Percentiles rank a stretch among this genome's conserved stretches.
phyloP scores from a whole-genome alignment of 75 land plant genomes.

The Pinus albicaulis region DNA sequence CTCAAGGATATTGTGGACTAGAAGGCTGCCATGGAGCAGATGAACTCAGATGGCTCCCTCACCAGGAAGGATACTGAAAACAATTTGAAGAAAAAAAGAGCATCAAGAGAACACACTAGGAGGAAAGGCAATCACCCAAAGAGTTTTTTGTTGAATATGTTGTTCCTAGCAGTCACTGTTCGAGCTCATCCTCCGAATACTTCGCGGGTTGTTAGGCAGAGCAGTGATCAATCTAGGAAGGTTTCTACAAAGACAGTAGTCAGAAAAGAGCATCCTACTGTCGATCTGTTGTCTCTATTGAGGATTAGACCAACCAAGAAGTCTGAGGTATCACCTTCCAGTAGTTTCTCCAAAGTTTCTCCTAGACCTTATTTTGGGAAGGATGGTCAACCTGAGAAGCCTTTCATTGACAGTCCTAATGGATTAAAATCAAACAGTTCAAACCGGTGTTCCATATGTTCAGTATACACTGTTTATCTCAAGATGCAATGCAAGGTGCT shows the following conservation, averaged over 20 bases:
- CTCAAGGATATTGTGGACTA: slow-evolving; percentile 56
- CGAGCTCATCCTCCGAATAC: background rate
- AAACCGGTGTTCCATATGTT: background rate
- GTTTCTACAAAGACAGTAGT: background rate
- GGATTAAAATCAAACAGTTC: background rate
- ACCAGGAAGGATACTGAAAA: background rate
- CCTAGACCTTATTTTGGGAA: background rate
- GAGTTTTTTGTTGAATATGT: slow-evolving; percentile 9
- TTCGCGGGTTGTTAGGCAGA: background rate
- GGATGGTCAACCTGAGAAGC: background rate
- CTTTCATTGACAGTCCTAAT: background rate
- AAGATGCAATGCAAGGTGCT: slow-evolving; percentile 7
- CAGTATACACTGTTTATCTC: slow-evolving; percentile 6
- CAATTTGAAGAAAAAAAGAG: background rate
- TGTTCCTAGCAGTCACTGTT: background rate
- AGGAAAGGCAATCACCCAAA: background rate
- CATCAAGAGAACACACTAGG: background rate
- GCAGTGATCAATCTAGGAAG: background rate
- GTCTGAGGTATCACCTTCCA: slow-evolving; percentile 7
- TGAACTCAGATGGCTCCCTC: background rate
- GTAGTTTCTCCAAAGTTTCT: slow-evolving; percentile 9
- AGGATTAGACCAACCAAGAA: slow-evolving; percentile 6
- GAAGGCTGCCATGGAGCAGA: slow-evolving; percentile 3
- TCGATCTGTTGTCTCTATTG: background rate
- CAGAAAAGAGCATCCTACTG: background rate